A percentile compares a stretch with the other conserved stretches of the same genome.
These are phyloP conservation scores for Hibiscus mutabilis DNA, from an alignment of 345 rosid genomes.

Conservation along the genomic window DNA sequence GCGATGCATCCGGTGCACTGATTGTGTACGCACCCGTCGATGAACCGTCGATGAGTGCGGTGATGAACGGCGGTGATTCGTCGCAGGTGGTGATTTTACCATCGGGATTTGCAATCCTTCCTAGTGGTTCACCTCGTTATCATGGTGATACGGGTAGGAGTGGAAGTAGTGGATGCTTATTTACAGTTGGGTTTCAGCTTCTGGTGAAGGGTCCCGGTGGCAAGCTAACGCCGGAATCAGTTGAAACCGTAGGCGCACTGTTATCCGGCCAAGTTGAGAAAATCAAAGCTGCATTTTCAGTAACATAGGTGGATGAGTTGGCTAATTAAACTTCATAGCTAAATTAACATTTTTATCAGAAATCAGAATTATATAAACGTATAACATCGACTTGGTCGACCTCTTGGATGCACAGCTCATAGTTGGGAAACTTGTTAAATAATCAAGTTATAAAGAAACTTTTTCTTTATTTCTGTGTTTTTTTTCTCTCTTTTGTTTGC, in stretches of 20 bases:
- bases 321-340: not conserved
- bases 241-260: slow-evolving; percentile 66
- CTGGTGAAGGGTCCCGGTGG: slow-evolving; percentile 75
- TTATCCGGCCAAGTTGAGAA: slow-evolving; percentile 75
- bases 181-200: slow-evolving; percentile 79
- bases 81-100: slow-evolving; percentile 80
- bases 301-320: not conserved
- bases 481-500: no score
- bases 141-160: not conserved
- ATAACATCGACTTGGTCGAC: no score
- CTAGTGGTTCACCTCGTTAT: slow-evolving; percentile 16
- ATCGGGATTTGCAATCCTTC: slow-evolving; percentile 79
- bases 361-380: no score
- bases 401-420: no score
- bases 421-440: no score
- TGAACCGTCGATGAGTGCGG: slow-evolving; percentile 48
- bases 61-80: slow-evolving; percentile 69
- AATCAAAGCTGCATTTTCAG: slow-evolving; percentile 47
- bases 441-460: no score
- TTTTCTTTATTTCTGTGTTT: no score
- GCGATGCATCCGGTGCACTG: slow-evolving; percentile 48
- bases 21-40: slow-evolving; percentile 68
- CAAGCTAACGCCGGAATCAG: slow-evolving; percentile 74
- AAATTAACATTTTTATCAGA: no score
- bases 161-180: slow-evolving; percentile 51